Conservation (phyloP, 164 flowering plant genomes). For the Santalum album region DNA sequence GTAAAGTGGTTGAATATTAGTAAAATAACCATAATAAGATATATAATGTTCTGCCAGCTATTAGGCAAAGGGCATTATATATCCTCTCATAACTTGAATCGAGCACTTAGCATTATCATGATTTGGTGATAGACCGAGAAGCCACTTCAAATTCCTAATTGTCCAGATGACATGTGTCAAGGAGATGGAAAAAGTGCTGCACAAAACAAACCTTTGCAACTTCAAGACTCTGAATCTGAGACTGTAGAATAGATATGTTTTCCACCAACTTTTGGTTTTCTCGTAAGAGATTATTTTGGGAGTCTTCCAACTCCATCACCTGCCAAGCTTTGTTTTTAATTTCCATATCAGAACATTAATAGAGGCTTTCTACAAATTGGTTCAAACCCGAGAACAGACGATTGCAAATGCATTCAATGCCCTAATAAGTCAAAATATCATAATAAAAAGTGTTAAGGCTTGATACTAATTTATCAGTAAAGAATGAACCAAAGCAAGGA, state of each 20-base stretch:
- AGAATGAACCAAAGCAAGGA: no score
- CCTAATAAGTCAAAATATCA: no score
- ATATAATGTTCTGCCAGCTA: no score
- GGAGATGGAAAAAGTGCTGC: not conserved
- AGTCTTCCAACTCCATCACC: slow-evolving; percentile 79
- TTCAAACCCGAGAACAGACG: not conserved
- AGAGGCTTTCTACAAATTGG: slow-evolving; percentile 2
- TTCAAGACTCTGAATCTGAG: slow-evolving; percentile 37
- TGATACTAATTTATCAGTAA: no score
- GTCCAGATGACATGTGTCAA: not conserved
- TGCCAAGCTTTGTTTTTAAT: slow-evolving; percentile 75
- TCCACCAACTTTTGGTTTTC: slow-evolving; percentile 52
- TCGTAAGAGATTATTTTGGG: slow-evolving; percentile 28
- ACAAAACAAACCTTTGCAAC: slow-evolving; percentile 27
- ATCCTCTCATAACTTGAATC: no score
- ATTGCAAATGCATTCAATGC: no score
- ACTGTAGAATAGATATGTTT: slow-evolving; percentile 35
- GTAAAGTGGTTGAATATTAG: no score
- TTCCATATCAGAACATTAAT: slow-evolving; percentile 42
- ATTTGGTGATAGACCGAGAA: no score
- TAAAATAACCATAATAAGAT: no score
- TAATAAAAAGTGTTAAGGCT: no score
- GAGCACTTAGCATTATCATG: no score
- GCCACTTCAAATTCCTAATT: not conserved
- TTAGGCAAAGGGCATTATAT: no score